Conservation (phyloP, 2,329 filamentous ascomycete species). For the Immersiporthe knoxdaviesiana region DNA sequence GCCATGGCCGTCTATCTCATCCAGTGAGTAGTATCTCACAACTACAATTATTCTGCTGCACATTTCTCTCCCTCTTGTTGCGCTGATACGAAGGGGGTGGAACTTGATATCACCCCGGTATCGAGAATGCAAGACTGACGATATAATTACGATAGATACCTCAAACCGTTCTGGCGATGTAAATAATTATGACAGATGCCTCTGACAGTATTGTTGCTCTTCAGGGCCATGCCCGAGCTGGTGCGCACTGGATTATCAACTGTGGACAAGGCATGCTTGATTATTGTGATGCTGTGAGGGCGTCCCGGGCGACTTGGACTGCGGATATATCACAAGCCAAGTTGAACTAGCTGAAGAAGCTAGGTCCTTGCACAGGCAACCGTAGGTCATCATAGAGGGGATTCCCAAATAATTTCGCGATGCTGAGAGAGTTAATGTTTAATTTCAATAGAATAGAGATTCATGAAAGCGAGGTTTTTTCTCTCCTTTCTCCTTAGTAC, state of each 20-base stretch:
- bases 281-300: neutral
- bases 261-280: neutral
- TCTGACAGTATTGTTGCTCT: slow-evolving; percentile 4
- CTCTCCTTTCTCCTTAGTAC: too few species aligned
- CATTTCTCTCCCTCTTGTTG: too few species aligned
- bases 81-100: too few species aligned
- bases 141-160: neutral
- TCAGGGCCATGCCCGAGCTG: slow-evolving; percentile 2
- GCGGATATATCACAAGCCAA: neutral
- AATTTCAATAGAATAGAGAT: too few species aligned
- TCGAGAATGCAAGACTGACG: neutral
- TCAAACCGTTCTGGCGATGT: too few species aligned
- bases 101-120: too few species aligned
- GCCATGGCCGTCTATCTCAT: neutral
- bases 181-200: neutral
- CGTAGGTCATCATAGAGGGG: neutral
- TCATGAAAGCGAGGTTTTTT: too few species aligned
- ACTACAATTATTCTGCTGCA: neutral
- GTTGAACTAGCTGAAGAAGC: neutral
- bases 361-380: neutral
- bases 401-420: neutral
- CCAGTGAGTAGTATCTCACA: neutral
- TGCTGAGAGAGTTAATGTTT: neutral
- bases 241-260: neutral
- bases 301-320: neutral